Evolutionary conservation across 2,329 filamentous ascomycete species (phyloP).

Genomic region (Nothopassalora personata): DNA sequence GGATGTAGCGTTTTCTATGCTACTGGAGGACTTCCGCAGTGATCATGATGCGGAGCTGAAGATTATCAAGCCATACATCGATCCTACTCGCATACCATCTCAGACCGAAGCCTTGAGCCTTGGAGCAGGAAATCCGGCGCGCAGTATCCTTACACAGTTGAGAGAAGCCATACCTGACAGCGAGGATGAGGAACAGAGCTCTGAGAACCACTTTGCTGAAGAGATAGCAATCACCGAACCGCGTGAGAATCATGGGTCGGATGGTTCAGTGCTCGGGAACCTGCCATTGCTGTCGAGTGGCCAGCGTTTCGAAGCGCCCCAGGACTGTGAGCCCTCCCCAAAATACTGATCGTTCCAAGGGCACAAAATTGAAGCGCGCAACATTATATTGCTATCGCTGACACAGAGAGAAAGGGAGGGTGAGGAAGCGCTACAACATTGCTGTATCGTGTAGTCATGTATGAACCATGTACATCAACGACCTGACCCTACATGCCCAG

Average conservation of each 20-base stretch:
- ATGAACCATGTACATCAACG: background rate
- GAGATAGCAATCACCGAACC: background rate
- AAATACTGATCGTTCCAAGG: too few relatives aligned
- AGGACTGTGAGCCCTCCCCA: too few relatives aligned
- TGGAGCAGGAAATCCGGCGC: too few relatives aligned
- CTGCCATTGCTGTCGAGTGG: background rate
- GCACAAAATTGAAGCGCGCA: background rate
- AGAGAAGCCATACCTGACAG: background rate
- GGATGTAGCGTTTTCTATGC: background rate
- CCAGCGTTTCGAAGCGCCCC: too few relatives aligned
- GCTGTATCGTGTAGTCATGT: background rate
- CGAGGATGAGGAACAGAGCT: background rate
- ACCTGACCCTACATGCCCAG: background rate
- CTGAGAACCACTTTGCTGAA: background rate
- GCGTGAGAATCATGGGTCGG: background rate
- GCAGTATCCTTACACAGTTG: too few relatives aligned
- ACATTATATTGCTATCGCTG: background rate
- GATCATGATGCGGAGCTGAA: background rate
- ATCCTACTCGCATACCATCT: background rate
- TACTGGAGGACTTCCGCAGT: constrained; percentile 4
- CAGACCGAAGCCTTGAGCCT: too few relatives aligned
- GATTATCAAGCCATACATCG: constrained; percentile 11
- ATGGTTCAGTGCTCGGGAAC: background rate
- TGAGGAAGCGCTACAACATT: background rate
- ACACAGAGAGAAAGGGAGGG: background rate